Evolutionary conservation across 169 alveolate species (phyloP), one percentile per base, ranked within the genome.

Genomic region (Plasmodium yoelii): DNA sequence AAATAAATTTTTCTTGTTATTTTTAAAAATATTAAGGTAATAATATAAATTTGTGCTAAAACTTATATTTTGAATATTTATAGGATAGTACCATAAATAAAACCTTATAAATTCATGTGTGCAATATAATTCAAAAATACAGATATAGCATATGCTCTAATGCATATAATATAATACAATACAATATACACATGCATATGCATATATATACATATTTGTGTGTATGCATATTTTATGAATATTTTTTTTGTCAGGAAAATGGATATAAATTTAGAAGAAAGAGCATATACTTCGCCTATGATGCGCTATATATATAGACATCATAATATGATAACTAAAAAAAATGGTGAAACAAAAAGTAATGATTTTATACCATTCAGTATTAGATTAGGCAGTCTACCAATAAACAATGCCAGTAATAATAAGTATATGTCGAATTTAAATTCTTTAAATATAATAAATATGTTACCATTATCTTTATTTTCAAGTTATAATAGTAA

Each of bases 231-330:
- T 39, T 59, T 26, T 46, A 18, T 8, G 44, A 42, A 13, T 56
- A 44, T 26, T 12, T 53, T 49, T 26, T 67, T 39, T 19, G 24
- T 51, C 61, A 70, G 47, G n/a, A 44, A 9, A 80, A 80, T 80
- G 90, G 90, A 80, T 44, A 56, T 67, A 15, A 80, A 80, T 15
- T 60, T 80, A 26, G 90, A 80, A 34, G 90, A 80, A 34, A 42
- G 90, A 44, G 73, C 90, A 34, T 80, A 80, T 60, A 80, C 90
- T 0, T 80, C 90, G 55, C 90, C 90, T n/a, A 61, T 80, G 57
- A 19, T 80, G 26, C 82, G 82, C 28, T 80, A 80, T 28, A 80
- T 80, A 80, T 80, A 80, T 60, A 59, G 55, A 19, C 19, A 80
- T 13, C 56, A 34, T 24, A 34, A 80, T 1, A 59, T 57, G 18